Evolutionary conservation across 1,284 basidiomycete species (phyloP).

Genomic region (Leccinum glutinopallens): DNA sequence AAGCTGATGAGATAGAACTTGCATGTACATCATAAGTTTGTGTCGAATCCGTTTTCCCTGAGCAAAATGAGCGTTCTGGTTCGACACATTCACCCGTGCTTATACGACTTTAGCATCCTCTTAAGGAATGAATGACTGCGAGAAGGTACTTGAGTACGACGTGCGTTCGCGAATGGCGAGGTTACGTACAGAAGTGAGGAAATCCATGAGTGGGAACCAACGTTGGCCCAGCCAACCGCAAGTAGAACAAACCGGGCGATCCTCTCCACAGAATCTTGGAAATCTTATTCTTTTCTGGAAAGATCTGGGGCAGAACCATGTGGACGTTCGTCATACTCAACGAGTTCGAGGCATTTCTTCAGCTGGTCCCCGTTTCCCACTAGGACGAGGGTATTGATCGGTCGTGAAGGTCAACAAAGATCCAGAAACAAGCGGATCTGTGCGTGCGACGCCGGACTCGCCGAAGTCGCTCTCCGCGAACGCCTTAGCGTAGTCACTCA

Average conservation of each 20-base stretch:
- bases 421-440: slow-evolving; percentile 26
- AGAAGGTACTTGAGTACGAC: background rate
- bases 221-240: background rate
- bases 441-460: slow-evolving; percentile 9
- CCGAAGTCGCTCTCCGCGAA: slow-evolving; percentile 7
- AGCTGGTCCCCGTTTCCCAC: slow-evolving; percentile 23
- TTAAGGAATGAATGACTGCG: background rate
- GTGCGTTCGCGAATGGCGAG: no score
- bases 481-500: slow-evolving; percentile 10
- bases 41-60: background rate
- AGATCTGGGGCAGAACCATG: slow-evolving; percentile 20
- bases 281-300: slow-evolving; percentile 17
- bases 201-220: background rate
- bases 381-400: slow-evolving; percentile 25
- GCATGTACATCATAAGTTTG: background rate
- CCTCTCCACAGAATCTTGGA: slow-evolving; percentile 18
- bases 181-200: background rate
- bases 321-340: slow-evolving; percentile 31
- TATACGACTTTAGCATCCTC: background rate
- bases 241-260: slow-evolving; percentile 18
- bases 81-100: background rate
- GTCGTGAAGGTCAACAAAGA: slow-evolving; percentile 20
- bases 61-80: background rate
- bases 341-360: slow-evolving; percentile 21
- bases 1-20: no score